Percentiles rank a stretch among this genome's conserved stretches.
phyloP scores from a whole-genome alignment of 2,329 filamentous ascomycete species.

The Colletotrichum scovillei region DNA sequence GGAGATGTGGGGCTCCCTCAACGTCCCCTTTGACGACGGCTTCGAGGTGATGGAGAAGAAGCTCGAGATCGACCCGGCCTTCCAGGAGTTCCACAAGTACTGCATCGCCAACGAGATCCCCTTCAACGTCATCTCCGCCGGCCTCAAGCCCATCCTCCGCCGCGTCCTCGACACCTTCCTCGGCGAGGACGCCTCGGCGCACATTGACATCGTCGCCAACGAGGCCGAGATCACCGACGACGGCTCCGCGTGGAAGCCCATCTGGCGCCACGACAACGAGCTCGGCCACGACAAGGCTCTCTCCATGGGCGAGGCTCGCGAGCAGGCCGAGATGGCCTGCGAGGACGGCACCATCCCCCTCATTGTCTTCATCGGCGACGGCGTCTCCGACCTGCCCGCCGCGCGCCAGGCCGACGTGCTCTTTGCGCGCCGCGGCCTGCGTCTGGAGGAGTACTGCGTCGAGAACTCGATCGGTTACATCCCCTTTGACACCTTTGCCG shows the following conservation, averaged over 20 bases:
- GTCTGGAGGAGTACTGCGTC: conserved; percentile 74
- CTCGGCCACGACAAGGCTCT: conserved; percentile 76
- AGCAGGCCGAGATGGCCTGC: conserved; percentile 61
- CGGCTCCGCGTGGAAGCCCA: conserved; percentile 71
- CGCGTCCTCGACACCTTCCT: conserved; percentile 73
- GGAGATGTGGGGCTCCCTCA: conserved; percentile 76
- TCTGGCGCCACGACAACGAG: conserved; percentile 74
- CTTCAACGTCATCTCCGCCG: conserved; percentile 77
- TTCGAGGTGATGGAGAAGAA: conserved; percentile 72
- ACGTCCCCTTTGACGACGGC: conserved; percentile 75
- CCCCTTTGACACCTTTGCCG: conserved; percentile 74
- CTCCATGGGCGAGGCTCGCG: conserved; percentile 71
- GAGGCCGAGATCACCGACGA: conserved; percentile 70
- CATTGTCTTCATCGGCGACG: conserved; percentile 78
- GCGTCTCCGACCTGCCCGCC: conserved; percentile 74
- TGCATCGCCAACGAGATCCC: conserved; percentile 72
- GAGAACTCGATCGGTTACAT: conserved; percentile 71
- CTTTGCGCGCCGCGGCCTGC: conserved; percentile 73
- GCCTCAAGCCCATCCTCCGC: conserved; percentile 72
- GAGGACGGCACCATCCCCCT: conserved; percentile 72
- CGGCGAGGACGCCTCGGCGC: conserved; percentile 67
- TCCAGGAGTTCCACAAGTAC: conserved; percentile 72
- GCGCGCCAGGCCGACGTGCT: conserved; percentile 75
- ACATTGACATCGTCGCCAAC: conserved; percentile 77
- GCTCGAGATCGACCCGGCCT: conserved; percentile 73